Percentiles rank a stretch among this genome's conserved stretches.
Conservation (phyloP, 176 grass and related monocot genomes). For the Triticum urartu region DNA sequence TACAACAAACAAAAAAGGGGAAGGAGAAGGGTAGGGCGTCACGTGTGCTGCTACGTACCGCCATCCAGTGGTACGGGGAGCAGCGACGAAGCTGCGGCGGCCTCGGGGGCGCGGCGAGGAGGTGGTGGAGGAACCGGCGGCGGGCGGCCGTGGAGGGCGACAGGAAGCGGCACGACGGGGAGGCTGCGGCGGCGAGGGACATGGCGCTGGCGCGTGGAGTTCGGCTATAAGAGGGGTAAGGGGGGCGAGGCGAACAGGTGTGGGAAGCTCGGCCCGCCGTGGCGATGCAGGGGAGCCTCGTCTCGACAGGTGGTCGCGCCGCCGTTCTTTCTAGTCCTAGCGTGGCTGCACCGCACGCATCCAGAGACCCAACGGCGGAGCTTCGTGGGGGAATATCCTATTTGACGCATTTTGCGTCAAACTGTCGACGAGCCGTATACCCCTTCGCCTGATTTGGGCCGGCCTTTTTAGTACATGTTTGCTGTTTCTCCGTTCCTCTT, state of each 20-base stretch:
- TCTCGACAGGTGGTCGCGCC: constrained; percentile 36
- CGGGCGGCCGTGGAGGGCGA: constrained; percentile 26
- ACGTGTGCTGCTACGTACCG: constrained; percentile 19
- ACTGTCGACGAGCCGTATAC: too few relatives aligned
- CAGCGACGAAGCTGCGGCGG: constrained; percentile 10
- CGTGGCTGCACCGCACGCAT: too few relatives aligned
- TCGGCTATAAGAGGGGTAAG: neutral
- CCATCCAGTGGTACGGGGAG: constrained; percentile 47
- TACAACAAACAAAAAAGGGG: too few relatives aligned
- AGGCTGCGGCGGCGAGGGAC: constrained; percentile 36
- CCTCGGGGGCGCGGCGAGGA: neutral
- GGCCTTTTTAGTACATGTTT: too few relatives aligned
- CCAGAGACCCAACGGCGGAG: too few relatives aligned
- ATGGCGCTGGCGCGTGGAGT: constrained; percentile 8
- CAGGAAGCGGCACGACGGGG: constrained; percentile 14
- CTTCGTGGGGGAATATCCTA: too few relatives aligned
- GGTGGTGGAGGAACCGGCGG: constrained; percentile 33
- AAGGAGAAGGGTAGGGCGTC: neutral
- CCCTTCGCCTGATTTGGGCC: too few relatives aligned
- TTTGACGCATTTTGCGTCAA: too few relatives aligned
- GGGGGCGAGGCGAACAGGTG: neutral
- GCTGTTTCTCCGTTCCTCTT: too few relatives aligned
- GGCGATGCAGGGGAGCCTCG: constrained; percentile 29
- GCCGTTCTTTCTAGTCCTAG: neutral
- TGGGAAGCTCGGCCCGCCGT: neutral